Conservation (phyloP, 179 eudicot genomes). For the Spergularia azorica region DNA sequence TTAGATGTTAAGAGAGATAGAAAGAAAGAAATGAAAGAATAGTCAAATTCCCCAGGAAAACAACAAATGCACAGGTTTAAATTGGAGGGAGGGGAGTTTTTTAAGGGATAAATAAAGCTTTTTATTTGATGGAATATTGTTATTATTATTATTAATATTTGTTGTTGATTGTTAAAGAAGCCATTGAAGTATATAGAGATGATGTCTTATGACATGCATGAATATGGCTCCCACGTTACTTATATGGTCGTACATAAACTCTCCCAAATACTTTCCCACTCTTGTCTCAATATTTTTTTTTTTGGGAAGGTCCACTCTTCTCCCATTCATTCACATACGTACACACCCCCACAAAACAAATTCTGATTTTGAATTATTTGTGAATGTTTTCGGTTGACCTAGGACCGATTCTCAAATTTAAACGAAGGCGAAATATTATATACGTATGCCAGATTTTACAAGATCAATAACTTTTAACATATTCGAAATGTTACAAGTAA, state of each 20-base stretch:
- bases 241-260: background rate
- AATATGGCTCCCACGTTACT: constrained; percentile 22
- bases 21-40: background rate
- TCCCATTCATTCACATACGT: background rate
- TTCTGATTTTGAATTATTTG: no score
- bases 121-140: background rate
- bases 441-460: no score
- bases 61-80: background rate
- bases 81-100: constrained; percentile 27
- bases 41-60: background rate
- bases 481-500: no score
- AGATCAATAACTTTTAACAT: no score
- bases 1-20: background rate
- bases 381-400: no score
- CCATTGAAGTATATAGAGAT: background rate
- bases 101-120: constrained; percentile 2
- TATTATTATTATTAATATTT: background rate
- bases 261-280: background rate
- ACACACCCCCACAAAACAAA: no score
- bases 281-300: no score
- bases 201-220: constrained; percentile 17
- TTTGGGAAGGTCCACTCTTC: background rate
- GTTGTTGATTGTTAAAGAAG: background rate
- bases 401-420: no score
- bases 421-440: no score